Percentiles rank a stretch among this genome's conserved stretches.
phyloP scores from a whole-genome alignment of 805 yeast species.

The Myxozyma geophila region DNA sequence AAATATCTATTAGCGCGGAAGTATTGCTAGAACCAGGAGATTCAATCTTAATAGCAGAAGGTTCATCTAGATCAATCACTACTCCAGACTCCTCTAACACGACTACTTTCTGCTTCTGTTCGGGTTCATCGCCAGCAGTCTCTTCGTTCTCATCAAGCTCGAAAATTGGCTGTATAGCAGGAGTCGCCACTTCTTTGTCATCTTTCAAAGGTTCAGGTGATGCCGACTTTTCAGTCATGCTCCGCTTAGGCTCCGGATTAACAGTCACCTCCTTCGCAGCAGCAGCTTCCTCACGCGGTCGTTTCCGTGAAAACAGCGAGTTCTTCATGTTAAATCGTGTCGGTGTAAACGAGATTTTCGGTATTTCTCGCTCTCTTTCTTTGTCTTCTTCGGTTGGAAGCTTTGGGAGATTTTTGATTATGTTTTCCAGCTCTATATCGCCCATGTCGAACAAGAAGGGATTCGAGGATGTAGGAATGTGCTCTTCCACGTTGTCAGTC shows the following conservation, averaged over 20 bases:
- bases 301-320: constrained; percentile 25
- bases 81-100: too few species aligned
- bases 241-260: background rate
- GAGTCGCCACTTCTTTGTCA: background rate
- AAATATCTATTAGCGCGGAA: too few species aligned
- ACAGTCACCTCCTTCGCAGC: background rate
- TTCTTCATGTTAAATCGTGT: constrained; percentile 25
- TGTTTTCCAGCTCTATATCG: constrained; percentile 16
- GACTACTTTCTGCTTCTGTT: too few species aligned
- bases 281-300: constrained; percentile 1
- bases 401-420: constrained; percentile 27
- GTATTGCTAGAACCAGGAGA: too few species aligned
- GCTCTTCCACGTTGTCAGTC: constrained; percentile 1
- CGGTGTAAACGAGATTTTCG: constrained; percentile 6
- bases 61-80: background rate
- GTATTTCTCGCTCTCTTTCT: constrained; percentile 5
- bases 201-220: background rate
- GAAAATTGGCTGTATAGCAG: too few species aligned
- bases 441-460: constrained; percentile 26
- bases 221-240: background rate
- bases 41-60: background rate
- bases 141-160: too few species aligned
- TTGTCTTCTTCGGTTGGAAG: constrained; percentile 9
- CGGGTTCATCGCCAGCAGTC: too few species aligned
- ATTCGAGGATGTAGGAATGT: constrained; percentile 21